Evolutionary conservation across 2,329 filamentous ascomycete genomes (phyloP), one percentile per base, ranked within the genome.

Genomic region (Cryphonectria carpinicola): DNA sequence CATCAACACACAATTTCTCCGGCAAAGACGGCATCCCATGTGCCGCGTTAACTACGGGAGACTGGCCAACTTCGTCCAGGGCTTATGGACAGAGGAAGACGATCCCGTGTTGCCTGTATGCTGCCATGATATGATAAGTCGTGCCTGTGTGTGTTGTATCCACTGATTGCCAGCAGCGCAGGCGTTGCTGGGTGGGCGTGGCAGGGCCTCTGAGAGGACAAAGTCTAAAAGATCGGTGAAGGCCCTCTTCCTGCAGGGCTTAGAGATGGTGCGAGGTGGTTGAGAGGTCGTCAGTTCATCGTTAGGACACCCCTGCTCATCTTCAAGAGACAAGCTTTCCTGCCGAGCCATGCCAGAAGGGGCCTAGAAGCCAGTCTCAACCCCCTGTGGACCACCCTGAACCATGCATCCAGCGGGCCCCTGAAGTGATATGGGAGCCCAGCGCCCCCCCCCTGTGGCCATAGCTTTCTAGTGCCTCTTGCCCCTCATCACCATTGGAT

Each of bases 301-400:
- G 58, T 61, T 46, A 49, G 62, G 49, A 14, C 37, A 69, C 56
- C 65, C 63, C 52, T 67, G 65, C 65, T 62, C 25, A 17, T 28
- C 39, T 39, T 52, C 28, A 56, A 56, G 65, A 14, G 65, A 69
- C 71, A 73, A 73, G 71, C 71, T 73, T 73, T 72, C 25, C 2
- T 71, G 71, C 69, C 66, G 46, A 71, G 66, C 71, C 69, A 71
- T 73, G 66, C 67, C 69, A 66, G 64, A 60, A 62, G n/a, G 25
- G 52, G 71, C 39, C 71, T 67, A 71, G 71, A 69, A 69, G 52
- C 39, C 58, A 43, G 11, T 63, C n/a, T 28, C 13, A 39, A 11
- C 28, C 56, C 56, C 52, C 52, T 28, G 56, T 17, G 32, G 32
- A 60, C 8, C 54, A 25, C 32, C 19, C 56, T 60, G 25, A 37